A percentile compares a stretch with the other conserved stretches of the same genome.
Evolutionary conservation across 371 early-diverging fungal genomes (phyloP).

Genomic region (Haplosporangium sp.): DNA sequence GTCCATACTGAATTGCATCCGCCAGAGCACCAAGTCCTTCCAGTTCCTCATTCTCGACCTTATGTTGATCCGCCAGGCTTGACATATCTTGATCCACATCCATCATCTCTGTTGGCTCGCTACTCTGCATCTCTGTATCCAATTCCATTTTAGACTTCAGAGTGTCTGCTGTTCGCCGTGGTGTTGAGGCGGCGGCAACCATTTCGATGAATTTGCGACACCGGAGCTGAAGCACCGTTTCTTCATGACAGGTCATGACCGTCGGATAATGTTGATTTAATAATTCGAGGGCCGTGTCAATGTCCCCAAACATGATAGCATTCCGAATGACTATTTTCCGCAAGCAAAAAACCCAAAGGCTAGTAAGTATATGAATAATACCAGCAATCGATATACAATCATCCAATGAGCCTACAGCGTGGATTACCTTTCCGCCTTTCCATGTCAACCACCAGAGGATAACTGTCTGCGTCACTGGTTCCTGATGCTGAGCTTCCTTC

Average conservation of each 20-base stretch:
- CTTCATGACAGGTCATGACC: conserved; percentile 66
- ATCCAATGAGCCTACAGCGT: neutral
- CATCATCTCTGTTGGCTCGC: conserved; percentile 7
- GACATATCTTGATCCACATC: conserved; percentile 57
- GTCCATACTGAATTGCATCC: conserved; percentile 77
- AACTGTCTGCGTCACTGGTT: conserved; percentile 2
- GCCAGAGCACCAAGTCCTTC: conserved; percentile 46
- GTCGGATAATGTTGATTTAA: conserved; percentile 70
- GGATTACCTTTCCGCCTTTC: conserved; percentile 39
- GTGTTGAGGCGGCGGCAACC: conserved; percentile 60
- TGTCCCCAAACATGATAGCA: conserved; percentile 73
- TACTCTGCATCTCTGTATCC: conserved; percentile 57
- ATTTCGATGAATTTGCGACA: conserved; percentile 90
- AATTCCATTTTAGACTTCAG: conserved; percentile 19
- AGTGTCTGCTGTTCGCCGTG: conserved; percentile 18
- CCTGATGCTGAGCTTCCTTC: conserved; percentile 1
- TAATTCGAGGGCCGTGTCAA: conserved; percentile 75
- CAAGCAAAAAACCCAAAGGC: conserved; percentile 3
- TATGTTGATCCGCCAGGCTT: neutral
- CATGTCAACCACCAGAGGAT: conserved; percentile 20
- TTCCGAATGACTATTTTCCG: conserved; percentile 68
- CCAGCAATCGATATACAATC: neutral
- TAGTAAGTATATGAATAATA: neutral
- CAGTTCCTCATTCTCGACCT: conserved; percentile 2
- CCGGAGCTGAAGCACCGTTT: conserved; percentile 76